Percentiles rank a stretch among this genome's conserved stretches.
Conservation (phyloP, 2,329 filamentous ascomycete species). For the Fonsecaea monophora region DNA sequence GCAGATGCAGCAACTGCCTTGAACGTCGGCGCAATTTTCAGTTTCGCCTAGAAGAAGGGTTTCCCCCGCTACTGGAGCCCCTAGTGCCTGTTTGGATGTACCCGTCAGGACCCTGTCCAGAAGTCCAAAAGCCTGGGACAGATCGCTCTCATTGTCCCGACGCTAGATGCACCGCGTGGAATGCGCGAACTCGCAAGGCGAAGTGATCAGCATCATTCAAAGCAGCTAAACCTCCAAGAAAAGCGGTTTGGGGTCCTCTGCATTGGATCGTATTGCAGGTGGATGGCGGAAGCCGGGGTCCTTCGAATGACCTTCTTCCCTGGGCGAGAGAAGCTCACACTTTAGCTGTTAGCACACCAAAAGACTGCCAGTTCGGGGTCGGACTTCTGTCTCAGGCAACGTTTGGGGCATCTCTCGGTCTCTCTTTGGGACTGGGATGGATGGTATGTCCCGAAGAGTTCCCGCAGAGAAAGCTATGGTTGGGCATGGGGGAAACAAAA, state of each 20-base stretch:
- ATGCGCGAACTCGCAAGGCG: background rate
- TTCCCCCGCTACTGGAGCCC: background rate
- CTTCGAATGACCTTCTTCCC: background rate
- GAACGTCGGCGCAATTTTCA: background rate
- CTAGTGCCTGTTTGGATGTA: conserved; percentile 2
- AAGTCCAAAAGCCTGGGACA: background rate
- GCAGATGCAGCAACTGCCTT: background rate
- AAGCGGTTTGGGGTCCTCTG: background rate
- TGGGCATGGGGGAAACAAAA: background rate
- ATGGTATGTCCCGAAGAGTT: background rate
- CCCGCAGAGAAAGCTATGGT: background rate
- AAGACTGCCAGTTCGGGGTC: background rate
- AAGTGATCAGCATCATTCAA: background rate
- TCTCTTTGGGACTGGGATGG: background rate
- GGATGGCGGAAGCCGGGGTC: background rate
- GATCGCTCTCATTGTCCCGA: background rate
- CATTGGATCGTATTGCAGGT: background rate
- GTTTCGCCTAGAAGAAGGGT: background rate
- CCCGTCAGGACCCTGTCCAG: background rate
- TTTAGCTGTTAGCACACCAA: background rate
- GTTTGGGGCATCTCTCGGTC: background rate
- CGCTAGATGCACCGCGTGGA: background rate
- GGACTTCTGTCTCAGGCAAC: background rate
- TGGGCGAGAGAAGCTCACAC: background rate
- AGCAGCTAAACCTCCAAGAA: background rate